Evolutionary conservation across 106 monocot species (phyloP).

Genomic region (Dactylorhiza incarnata): DNA sequence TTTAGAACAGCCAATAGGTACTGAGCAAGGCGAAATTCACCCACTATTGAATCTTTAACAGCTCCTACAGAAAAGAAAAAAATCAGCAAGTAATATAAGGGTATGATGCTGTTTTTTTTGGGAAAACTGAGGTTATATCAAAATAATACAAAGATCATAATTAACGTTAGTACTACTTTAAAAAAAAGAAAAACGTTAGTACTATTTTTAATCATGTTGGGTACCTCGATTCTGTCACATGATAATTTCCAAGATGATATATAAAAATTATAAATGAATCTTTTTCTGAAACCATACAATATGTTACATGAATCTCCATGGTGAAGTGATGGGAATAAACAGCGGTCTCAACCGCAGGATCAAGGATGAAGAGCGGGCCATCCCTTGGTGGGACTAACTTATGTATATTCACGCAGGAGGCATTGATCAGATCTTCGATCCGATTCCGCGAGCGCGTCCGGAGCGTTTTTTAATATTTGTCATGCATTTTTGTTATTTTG

Average conservation of each 20-base stretch:
- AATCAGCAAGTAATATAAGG: not conserved
- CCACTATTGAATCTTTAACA: conserved; percentile 62
- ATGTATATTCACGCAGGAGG: no score
- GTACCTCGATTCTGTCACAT: not conserved
- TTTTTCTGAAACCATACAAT: not conserved
- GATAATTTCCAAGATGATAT: not conserved
- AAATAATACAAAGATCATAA: not conserved
- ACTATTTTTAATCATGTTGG: no score
- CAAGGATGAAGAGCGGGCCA: no score
- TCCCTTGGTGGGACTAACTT: no score
- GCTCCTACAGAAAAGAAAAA: conserved; percentile 31
- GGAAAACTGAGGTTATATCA: not conserved
- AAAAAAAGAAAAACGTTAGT: no score
- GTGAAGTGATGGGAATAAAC: no score
- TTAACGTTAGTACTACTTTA: not conserved
- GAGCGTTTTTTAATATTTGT: no score
- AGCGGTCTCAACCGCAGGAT: no score
- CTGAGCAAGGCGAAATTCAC: conserved; percentile 64
- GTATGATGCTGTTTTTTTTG: not conserved
- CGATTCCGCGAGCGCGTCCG: no score
- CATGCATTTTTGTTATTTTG: no score
- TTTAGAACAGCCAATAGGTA: conserved; percentile 57
- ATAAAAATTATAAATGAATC: not conserved
- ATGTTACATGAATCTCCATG: not conserved
- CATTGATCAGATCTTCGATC: no score